These are phyloP conservation scores for Rhododendron henanense DNA, from an alignment of 148 eudicot species.

Conservation along the genomic window DNA sequence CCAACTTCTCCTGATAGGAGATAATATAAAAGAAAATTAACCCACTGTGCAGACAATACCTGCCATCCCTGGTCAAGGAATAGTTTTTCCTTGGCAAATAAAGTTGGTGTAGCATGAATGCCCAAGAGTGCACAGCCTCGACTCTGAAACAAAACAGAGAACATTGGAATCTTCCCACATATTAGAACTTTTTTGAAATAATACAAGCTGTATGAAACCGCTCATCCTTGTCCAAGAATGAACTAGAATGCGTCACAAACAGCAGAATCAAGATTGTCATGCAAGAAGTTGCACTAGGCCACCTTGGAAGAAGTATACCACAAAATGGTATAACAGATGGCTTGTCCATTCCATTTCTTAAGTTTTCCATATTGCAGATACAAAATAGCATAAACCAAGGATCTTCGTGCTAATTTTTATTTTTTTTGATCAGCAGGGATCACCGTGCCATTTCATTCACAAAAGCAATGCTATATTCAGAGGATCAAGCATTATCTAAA, in stretches of 20 bases:
- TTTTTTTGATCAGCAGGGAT: neutral
- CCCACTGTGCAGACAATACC: slow-evolving; percentile 38
- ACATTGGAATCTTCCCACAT: slow-evolving; percentile 9
- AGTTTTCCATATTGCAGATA: neutral
- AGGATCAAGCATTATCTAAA: neutral
- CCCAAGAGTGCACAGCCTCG: slow-evolving; percentile 96
- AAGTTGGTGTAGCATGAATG: slow-evolving; percentile 87
- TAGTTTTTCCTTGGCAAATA: slow-evolving; percentile 81
- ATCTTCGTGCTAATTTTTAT: neutral
- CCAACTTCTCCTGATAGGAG: neutral
- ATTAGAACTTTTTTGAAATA: neutral
- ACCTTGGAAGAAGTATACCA: neutral
- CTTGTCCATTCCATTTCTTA: neutral
- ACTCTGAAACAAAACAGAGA: slow-evolving; percentile 43
- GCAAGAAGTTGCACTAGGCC: neutral
- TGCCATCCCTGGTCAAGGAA: slow-evolving; percentile 98
- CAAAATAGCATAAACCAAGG: neutral
- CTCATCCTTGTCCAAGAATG: neutral
- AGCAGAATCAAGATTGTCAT: neutral
- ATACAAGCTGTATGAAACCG: neutral
- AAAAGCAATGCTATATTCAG: neutral
- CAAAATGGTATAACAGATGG: neutral
- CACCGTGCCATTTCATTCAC: neutral
- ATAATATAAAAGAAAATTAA: neutral
- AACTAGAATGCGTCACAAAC: neutral